phyloP scores from a whole-genome alignment of 139 green algal genomes.

The Chlamydomonas applanata region DNA sequence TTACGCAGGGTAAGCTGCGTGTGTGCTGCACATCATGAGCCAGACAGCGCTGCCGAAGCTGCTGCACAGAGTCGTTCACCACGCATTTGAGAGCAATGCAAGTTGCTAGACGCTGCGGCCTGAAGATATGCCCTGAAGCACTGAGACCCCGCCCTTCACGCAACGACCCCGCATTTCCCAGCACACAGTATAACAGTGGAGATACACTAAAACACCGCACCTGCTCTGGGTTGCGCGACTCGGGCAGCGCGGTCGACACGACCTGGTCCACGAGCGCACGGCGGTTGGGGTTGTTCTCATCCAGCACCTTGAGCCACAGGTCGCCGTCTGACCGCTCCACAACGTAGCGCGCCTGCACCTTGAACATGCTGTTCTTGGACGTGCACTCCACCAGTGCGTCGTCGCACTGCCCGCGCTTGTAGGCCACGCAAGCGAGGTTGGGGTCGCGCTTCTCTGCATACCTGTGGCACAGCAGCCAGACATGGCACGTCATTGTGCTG shows the following conservation, averaged over 20 bases:
- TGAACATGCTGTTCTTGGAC: constrained; percentile 97
- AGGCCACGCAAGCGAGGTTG: constrained; percentile 91
- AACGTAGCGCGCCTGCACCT: constrained; percentile 93
- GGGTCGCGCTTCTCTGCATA: constrained; percentile 99
- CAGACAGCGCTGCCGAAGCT: too few species aligned
- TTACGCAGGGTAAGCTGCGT: too few species aligned
- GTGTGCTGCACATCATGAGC: too few species aligned
- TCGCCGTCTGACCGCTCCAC: constrained; percentile 90
- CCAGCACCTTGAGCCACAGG: constrained; percentile 93
- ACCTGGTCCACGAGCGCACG: constrained; percentile 88
- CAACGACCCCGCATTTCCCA: too few species aligned
- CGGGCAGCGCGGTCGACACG: constrained; percentile 94
- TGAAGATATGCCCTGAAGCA: too few species aligned
- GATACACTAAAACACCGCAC: constrained; percentile 1
- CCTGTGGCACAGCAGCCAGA: constrained; percentile 49
- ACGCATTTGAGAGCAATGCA: too few species aligned
- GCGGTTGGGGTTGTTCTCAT: constrained; percentile 78
- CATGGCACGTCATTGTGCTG: too few species aligned
- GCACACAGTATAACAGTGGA: not conserved
- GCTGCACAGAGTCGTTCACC: too few species aligned
- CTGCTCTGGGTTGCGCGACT: constrained; percentile 97
- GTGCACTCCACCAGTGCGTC: constrained; percentile 95
- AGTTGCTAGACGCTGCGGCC: too few species aligned
- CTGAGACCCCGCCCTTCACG: too few species aligned
- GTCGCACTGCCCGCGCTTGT: constrained; percentile 96